Conservation (phyloP, 2,329 filamentous ascomycete species). For the Fusarium virguliforme region DNA sequence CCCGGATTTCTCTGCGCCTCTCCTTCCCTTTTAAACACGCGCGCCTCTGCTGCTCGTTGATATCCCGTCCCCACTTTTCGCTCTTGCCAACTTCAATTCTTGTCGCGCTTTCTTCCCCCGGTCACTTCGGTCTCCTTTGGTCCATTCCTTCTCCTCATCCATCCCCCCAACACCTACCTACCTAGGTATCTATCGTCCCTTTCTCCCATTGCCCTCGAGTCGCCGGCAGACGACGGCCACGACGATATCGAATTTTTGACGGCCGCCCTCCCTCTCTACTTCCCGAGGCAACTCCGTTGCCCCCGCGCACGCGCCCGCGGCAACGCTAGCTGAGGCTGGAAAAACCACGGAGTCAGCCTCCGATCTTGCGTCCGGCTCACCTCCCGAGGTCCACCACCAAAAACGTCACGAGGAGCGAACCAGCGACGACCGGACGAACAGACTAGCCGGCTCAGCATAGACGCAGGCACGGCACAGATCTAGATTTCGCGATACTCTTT, state of each 20-base stretch:
- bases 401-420: conserved; percentile 39
- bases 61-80: conserved; percentile 34
- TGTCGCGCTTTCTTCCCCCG: conserved; percentile 32
- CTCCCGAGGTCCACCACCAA: conserved; percentile 43
- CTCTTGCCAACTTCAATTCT: conserved; percentile 40
- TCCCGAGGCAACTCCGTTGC: conserved; percentile 46
- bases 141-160: conserved; percentile 20
- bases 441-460: conserved; percentile 22
- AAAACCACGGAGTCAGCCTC: conserved; percentile 44
- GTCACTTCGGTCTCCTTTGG: conserved; percentile 18
- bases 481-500: conserved; percentile 26
- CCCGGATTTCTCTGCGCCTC: conserved; percentile 51
- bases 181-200: conserved; percentile 20
- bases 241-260: conserved; percentile 13
- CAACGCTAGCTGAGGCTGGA: conserved; percentile 46
- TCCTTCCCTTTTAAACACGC: conserved; percentile 27
- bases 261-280: conserved; percentile 23
- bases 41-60: conserved; percentile 6
- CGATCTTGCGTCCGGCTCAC: conserved; percentile 45
- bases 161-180: conserved; percentile 1
- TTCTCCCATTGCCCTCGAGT: not conserved
- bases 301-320: conserved; percentile 35
- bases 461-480: conserved; percentile 19
- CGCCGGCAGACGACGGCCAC: not conserved
- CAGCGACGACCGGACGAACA: conserved; percentile 19